phyloP scores from a whole-genome alignment of 2,329 filamentous ascomycete genomes.

The Lasiodiplodia gonubiensis region DNA sequence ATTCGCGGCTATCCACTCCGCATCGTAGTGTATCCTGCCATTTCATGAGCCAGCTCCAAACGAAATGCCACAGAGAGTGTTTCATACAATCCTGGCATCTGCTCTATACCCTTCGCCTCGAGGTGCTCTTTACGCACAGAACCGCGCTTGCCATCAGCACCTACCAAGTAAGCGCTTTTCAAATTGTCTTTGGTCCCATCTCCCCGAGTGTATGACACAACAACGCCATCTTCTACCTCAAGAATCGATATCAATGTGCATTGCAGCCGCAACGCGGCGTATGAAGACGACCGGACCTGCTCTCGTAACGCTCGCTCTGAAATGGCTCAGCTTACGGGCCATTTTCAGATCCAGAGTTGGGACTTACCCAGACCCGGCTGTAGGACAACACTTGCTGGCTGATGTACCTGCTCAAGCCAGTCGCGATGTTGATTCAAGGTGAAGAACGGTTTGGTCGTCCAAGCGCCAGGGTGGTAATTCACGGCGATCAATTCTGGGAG shows the following conservation, averaged over 20 bases:
- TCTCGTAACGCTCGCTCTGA: neutral
- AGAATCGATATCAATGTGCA: neutral
- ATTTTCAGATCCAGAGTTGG: neutral
- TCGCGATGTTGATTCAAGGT: neutral
- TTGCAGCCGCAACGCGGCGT: neutral
- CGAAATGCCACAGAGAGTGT: neutral
- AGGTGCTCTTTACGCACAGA: constrained; percentile 55
- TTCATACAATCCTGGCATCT: constrained; percentile 36
- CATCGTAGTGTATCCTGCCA: neutral
- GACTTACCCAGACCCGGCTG: neutral
- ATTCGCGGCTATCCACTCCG: neutral
- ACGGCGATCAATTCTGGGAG: neutral
- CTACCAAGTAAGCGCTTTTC: constrained; percentile 44
- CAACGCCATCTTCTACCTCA: neutral
- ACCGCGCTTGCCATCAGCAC: constrained; percentile 57
- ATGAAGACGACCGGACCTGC: neutral
- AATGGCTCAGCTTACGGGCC: neutral
- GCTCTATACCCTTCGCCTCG: constrained; percentile 49
- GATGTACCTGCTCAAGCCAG: neutral
- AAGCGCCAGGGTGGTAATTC: neutral
- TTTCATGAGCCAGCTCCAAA: neutral
- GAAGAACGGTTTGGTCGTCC: neutral
- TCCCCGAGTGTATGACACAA: neutral
- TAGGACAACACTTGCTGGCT: neutral
- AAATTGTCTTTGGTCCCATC: neutral